Conservation (phyloP, 1,139 yeast species). For the Suhomyces coccinellae region DNA sequence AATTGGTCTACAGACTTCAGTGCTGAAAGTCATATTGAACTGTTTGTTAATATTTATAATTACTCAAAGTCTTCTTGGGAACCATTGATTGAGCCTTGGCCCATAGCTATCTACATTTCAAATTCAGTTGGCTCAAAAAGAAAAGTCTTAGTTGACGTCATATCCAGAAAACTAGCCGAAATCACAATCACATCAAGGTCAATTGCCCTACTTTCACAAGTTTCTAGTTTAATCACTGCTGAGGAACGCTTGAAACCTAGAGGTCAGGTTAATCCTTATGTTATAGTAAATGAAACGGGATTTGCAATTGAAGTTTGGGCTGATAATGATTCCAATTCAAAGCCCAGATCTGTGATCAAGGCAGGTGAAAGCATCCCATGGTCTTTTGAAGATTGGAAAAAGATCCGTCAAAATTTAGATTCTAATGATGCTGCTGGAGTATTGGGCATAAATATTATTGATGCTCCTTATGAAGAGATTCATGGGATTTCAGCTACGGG, state of each 20-base stretch:
- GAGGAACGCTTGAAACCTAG: slow-evolving; percentile 61
- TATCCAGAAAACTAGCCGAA: slow-evolving; percentile 76
- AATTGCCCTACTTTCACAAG: slow-evolving; percentile 72
- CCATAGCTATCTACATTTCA: slow-evolving; percentile 71
- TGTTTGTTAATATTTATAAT: slow-evolving; percentile 79
- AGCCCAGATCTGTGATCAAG: slow-evolving; percentile 37
- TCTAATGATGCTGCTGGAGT: slow-evolving; percentile 61
- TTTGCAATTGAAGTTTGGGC: slow-evolving; percentile 76
- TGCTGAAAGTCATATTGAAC: slow-evolving; percentile 68
- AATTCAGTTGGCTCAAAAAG: slow-evolving; percentile 46
- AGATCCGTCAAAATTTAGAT: slow-evolving; percentile 75
- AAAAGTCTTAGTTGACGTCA: slow-evolving; percentile 58
- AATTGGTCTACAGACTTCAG: slow-evolving; percentile 91
- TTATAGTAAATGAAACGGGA: slow-evolving; percentile 83
- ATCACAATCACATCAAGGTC: slow-evolving; percentile 80
- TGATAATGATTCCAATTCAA: slow-evolving; percentile 34
- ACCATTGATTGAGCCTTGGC: slow-evolving; percentile 89
- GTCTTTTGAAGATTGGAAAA: slow-evolving; percentile 95
- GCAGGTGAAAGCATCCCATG: slow-evolving; percentile 65
- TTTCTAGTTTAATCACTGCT: slow-evolving; percentile 55
- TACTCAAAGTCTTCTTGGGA: slow-evolving; percentile 96
- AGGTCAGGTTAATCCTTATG: slow-evolving; percentile 82
- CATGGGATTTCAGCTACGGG: slow-evolving; percentile 64
- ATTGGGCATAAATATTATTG: slow-evolving; percentile 60
- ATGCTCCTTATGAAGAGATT: slow-evolving; percentile 55